phyloP scores from a whole-genome alignment of 768 basidiomycete species.

The Boletus tomentosulus region DNA sequence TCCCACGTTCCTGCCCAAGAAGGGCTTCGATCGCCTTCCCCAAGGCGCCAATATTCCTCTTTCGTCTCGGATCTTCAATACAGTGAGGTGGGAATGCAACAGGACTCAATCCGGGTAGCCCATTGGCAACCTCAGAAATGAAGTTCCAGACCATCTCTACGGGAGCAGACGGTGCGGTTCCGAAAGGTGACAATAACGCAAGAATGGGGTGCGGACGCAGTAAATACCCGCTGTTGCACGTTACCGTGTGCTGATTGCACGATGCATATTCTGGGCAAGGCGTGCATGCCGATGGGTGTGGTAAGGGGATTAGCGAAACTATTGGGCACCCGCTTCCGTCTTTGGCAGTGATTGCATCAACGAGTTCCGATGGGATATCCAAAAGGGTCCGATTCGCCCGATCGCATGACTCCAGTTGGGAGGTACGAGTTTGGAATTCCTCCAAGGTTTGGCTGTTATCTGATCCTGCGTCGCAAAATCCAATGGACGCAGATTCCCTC shows the following conservation, averaged over 20 bases:
- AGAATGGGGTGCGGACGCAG: slow-evolving; percentile 60
- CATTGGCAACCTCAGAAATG: slow-evolving; percentile 50
- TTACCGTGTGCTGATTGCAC: slow-evolving; percentile 53
- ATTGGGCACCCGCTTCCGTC: slow-evolving; percentile 48
- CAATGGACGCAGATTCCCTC: slow-evolving; percentile 62
- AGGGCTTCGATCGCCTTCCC: slow-evolving; percentile 68
- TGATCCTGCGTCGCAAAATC: slow-evolving; percentile 68
- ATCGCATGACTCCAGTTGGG: slow-evolving; percentile 54
- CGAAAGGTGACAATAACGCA: slow-evolving; percentile 39
- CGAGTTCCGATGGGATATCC: slow-evolving; percentile 29
- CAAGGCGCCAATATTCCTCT: slow-evolving; percentile 65
- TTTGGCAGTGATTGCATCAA: slow-evolving; percentile 23
- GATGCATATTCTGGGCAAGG: slow-evolving; percentile 68
- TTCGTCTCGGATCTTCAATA: slow-evolving; percentile 72
- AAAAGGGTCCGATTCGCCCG: slow-evolving; percentile 49
- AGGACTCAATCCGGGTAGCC: slow-evolving; percentile 72
- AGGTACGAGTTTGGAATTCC: slow-evolving; percentile 39
- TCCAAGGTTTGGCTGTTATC: slow-evolving; percentile 57
- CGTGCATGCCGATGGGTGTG: slow-evolving; percentile 61
- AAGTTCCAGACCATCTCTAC: slow-evolving; percentile 43
- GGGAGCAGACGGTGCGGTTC: slow-evolving; percentile 35
- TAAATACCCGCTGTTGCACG: slow-evolving; percentile 66
- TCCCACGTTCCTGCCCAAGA: slow-evolving; percentile 61
- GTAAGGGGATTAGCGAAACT: slow-evolving; percentile 50
- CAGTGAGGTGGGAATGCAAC: slow-evolving; percentile 75